Percentiles rank a stretch among this genome's conserved stretches.
Conservation (phyloP, 2,329 filamentous ascomycete species). For the Lanzia echinophila region DNA sequence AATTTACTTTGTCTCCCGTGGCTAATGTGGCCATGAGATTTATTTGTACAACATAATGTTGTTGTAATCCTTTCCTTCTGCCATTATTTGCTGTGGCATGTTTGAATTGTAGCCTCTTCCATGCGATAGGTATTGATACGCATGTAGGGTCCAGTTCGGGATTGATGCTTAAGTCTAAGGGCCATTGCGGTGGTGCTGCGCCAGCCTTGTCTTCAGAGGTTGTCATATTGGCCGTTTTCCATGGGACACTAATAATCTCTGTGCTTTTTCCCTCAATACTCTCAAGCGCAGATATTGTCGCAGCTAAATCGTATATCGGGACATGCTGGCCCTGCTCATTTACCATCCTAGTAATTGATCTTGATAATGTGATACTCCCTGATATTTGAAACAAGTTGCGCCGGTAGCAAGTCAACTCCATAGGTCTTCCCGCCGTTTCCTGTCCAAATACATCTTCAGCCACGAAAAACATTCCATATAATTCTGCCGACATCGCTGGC, state of each 20-base stretch:
- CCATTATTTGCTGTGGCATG: constrained; percentile 97
- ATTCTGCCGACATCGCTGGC: constrained; percentile 63
- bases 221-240: constrained; percentile 56
- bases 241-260: constrained; percentile 93
- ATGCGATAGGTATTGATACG: constrained; percentile 76
- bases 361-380: constrained; percentile 75
- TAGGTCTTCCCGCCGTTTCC: constrained; percentile 45
- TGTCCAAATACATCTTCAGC: constrained; percentile 69
- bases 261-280: constrained; percentile 88
- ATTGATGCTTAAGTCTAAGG: constrained; percentile 48
- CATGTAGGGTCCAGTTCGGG: constrained; percentile 72
- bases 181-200: constrained; percentile 47
- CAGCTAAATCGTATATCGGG: constrained; percentile 69
- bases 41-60: constrained; percentile 87
- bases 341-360: constrained; percentile 60
- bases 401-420: constrained; percentile 90
- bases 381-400: constrained; percentile 94
- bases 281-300: constrained; percentile 79
- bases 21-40: constrained; percentile 73
- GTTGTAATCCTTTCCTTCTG: constrained; percentile 84
- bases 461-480: constrained; percentile 81
- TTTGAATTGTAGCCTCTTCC: constrained; percentile 93
- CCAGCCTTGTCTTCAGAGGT: constrained; percentile 34
- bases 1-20: constrained; percentile 55
- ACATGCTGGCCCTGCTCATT: constrained; percentile 75